Evolutionary conservation across 2,329 filamentous ascomycete species (phyloP), one percentile per base, ranked within the genome.

Genomic region (Hymenoscyphus scutula): DNA sequence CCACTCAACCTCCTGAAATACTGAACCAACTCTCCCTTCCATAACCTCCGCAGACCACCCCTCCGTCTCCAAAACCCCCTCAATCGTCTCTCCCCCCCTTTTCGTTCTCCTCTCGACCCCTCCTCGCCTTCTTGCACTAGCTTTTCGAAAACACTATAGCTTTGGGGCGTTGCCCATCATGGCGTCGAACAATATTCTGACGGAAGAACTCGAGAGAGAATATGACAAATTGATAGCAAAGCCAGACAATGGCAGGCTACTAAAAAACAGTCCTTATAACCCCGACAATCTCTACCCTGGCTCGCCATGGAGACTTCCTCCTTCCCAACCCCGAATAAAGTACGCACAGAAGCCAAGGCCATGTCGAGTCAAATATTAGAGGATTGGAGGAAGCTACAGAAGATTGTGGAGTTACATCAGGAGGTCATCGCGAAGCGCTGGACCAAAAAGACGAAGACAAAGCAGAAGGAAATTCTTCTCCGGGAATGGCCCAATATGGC

Each of bases 351-450:
- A 53, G 61, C 61, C 17, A 60, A 60, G 29, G 19, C 27, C 17
- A 34, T 32, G 17, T 45, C 57, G 8, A 23, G 53, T 8, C 59
- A 34, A 57, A 58, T 65, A 17, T 32, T 62, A 32, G 48, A 38
- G 1, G 41, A 62, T n/a, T 66, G 62, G 62, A 60, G 57, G 23
- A 62, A 25, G 27, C n/a, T 68, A 32, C 48, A 53, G n/a, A 37
- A 61, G 23, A 81, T 84, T 4, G 61, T 86, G 2, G 71, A 78
- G 51, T 77, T 82, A 5, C 80, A 84, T 56, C 82, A 87, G 68
- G 72, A 71, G 0, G 78, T 76, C 0, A 79, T 87, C 10, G 78
- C 78, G 60, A 82, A 78, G 64, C 77, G 83, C 45, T 88, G 84
- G 84, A 64, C 67, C 2, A 85, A 85, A 67, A 85, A 84, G 72